Base-by-base conservation (phyloP, 1,139 yeast genomes). In the Hemisphaericaspora xylofermentans region DNA sequence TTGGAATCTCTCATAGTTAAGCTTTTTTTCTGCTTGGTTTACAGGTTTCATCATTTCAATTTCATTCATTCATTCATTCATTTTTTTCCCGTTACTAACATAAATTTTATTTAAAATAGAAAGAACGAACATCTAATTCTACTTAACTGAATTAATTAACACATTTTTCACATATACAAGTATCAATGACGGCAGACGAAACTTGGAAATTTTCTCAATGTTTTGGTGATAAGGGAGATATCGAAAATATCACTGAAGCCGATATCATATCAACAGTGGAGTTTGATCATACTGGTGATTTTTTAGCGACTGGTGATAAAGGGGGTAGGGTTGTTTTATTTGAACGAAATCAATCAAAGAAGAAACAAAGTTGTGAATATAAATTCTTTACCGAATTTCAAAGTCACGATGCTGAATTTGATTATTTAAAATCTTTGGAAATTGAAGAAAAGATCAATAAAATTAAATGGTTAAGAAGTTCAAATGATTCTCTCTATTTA, bases 341-440 rank as follows among this genome's bases (percentile, higher is more conserved):
- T 65, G 98, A 93, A 64, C 78, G 98, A 54, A 89, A 88, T 62
- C 84, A 82, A 52, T 66, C 71, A 47, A 86, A 86, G 60, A 82
- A 82, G 61, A 84, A 84, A 47, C 64, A 58, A 41, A 62, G 59
- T 46, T 93, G 98, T 63, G 98, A 94, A 63, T 94, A 94, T 68
- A 82, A 88, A 57, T 94, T 94, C 66, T 85, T 88, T 61, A 93
- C 98, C 19, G 99, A 94, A 64, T 94, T 94, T 63, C 99, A 94
- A 70, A 82, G 93, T 60, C 99, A 94, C 66, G 99, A 94, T 63
- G 97, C 98, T 8, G 98, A 94, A 65, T 94, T 94, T 59, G 99
- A 93, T 68, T 94, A 94, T 66, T 74, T 94, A 53, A 94, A 94
- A 67, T 86, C 96, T 27, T 74, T 94, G 52, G 98, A 94, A 66